Percentiles rank a stretch among this genome's conserved stretches.
Conservation (phyloP, 768 basidiomycete species). For the Phlebiopsis gigantea region DNA sequence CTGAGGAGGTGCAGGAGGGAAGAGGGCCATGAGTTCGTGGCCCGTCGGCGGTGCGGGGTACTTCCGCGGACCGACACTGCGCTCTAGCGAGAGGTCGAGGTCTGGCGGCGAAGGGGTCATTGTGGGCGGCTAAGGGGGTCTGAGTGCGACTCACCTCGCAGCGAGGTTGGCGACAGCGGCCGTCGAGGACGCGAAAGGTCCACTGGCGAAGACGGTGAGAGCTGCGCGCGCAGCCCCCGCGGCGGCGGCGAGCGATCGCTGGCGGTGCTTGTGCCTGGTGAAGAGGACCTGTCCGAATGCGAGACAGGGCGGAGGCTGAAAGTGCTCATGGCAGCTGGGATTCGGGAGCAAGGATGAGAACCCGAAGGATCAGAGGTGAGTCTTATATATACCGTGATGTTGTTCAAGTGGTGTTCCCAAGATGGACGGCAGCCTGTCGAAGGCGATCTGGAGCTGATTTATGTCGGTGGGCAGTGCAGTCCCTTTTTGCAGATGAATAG, state of each 20-base stretch:
- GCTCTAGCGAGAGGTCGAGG: slow-evolving; percentile 54
- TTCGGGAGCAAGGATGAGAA: slow-evolving; percentile 11
- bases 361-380: slow-evolving; percentile 6
- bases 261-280: slow-evolving; percentile 42
- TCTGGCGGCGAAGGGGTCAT: slow-evolving; percentile 33
- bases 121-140: neutral
- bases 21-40: slow-evolving; percentile 82
- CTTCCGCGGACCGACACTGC: slow-evolving; percentile 45
- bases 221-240: slow-evolving; percentile 16
- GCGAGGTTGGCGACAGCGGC: slow-evolving; percentile 57
- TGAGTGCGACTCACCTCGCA: slow-evolving; percentile 42
- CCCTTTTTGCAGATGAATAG: slow-evolving; percentile 2
- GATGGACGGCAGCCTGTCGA: slow-evolving; percentile 1
- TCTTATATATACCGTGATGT: slow-evolving; percentile 6
- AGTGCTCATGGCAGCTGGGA: slow-evolving; percentile 16
- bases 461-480: slow-evolving; percentile 5
- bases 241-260: slow-evolving; percentile 34
- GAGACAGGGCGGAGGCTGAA: slow-evolving; percentile 58
- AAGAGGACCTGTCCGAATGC: slow-evolving; percentile 44
- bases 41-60: slow-evolving; percentile 76
- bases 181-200: slow-evolving; percentile 36
- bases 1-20: slow-evolving; percentile 61
- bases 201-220: slow-evolving; percentile 25
- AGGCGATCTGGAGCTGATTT: slow-evolving; percentile 3
- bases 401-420: slow-evolving; percentile 3